Base-by-base conservation (phyloP, 2,329 filamentous ascomycete genomes). In the Fusarium hostae region DNA sequence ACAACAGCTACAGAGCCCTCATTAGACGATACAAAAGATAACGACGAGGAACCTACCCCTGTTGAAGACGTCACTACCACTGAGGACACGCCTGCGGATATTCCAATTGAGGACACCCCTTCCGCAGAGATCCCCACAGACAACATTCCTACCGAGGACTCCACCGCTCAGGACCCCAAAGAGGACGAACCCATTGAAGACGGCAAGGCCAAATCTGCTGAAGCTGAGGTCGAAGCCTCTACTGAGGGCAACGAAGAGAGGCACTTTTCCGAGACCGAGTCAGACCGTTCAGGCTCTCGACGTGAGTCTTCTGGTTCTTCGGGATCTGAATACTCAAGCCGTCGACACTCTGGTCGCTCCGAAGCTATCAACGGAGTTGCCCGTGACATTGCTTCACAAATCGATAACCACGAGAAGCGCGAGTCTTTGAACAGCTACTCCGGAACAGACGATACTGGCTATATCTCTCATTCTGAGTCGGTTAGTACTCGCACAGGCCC, bases 291-390 rank as follows among this genome's bases (percentile, higher is more conserved):
- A 3, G 65, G 45, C 3, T 77, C 67, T 50, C 70, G 68, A 26
- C 71, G 75, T 55, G 59, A 68, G 34, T 79, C 78, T 26, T 72
- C 70, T 39, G 51, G 65, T 41, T 79, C 77, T 15, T 68, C 67
- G 15, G 70, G 58, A 22, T 77, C 72, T 4, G 64, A 66, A 35
- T 52, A 45, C 47, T 75, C 74, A n/a, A 68, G 78, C 22, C 78
- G 83, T 30, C 82, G 82, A n/a, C 78, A 80, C 3, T 86, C 84
- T 2, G 74, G 79, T 13, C 80, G 83, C 9, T 86, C 87, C 4
- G 85, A 88, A 71, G 86, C 84, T 39, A 88, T 89, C 65, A 85
- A 87, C 35, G 84, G 83, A 28, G 86, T 86, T 1, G 86, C 86
- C 2, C 81, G 83, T 55, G 85, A 85, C 26, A 86, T 88, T 18